Evolutionary conservation across 2,329 filamentous ascomycete genomes (phyloP).

Genomic region (Pseudogymnoascus sp.): DNA sequence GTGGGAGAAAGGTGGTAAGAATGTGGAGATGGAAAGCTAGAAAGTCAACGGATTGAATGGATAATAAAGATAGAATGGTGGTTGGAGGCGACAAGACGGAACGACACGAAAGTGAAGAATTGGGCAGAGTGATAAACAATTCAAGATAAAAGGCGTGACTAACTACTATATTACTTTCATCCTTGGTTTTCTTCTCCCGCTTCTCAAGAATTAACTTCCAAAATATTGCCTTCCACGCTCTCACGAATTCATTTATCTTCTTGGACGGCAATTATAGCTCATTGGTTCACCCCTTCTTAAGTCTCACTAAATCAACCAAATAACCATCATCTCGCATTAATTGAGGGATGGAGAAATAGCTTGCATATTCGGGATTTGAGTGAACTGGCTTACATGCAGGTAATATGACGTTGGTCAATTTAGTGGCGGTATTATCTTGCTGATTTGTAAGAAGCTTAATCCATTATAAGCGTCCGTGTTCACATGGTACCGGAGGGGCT

Average conservation of each 20-base stretch:
- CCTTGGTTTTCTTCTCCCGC: not conserved
- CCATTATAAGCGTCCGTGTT: not conserved
- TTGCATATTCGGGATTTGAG: not conserved
- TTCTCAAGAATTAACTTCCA: not conserved
- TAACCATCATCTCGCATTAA: not conserved
- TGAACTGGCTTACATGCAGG: too few relatives aligned
- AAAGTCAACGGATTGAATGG: not conserved
- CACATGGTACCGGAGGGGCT: not conserved
- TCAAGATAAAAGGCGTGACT: not conserved
- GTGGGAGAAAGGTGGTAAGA: not conserved
- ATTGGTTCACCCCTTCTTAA: not conserved
- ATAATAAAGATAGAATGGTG: not conserved
- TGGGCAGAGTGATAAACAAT: not conserved
- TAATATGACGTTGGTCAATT: not conserved
- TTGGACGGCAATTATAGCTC: not conserved
- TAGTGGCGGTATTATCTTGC: not conserved
- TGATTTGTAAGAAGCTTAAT: not conserved
- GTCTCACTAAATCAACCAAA: not conserved
- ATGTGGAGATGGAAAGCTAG: constrained; percentile 6
- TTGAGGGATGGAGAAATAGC: not conserved
- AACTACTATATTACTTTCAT: not conserved
- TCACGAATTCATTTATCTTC: not conserved
- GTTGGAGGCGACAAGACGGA: not conserved
- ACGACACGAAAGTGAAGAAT: not conserved
- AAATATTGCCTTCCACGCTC: not conserved